Base-by-base conservation (phyloP, 257 asterid species). In the Solanum clarkiae region DNA sequence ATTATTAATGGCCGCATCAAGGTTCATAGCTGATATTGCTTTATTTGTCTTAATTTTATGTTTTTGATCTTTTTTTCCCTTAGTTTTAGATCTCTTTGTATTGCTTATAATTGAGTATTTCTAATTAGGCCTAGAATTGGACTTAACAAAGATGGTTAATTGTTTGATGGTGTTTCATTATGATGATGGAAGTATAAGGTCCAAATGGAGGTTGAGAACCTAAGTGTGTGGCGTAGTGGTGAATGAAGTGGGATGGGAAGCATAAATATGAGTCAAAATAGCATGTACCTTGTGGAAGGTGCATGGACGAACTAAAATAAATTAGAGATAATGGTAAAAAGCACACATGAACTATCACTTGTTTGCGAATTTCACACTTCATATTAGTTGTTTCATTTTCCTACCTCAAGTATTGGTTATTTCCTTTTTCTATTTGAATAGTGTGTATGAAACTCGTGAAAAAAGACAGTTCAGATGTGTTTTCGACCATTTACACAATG, bases 1-100 rank as follows among this genome's bases (percentile, higher is more conserved):
- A 65, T 82, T 90, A 88, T 86, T 85, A 84, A 94, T 93, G 98
- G 97, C 97, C 84, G 88, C 86, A 82, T 87, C 90, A 42, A 92
- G 96, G 98, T 89, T 75, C 75, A 51, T 40, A 82, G 74, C 47
- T 45, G 2, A 14, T 4, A 29, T 18, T 10, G 6, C 60, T 60
- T 86, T 53, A 13, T 13, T 44, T 74, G 55, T 68, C 74, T n/a
- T 24, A 2, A 42, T 53, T 36, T 15, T n/a, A 49, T 32, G 36
- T 10, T 4, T 10, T 5, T 20, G 2, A 12, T 29, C 66, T 7
- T 45, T 16, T 36, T 5, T 1, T 1, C 0, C 6, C 45, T 54
- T 24, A 75, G 20, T 49, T 24, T 51, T 77, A 24, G 17, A 77
- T 77, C 82, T 77, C 59, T 11, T 49, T 62, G 3, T 24, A 24